Conservation (phyloP, 2,329 filamentous ascomycete genomes). For the Pseudogymnoascus sp. region DNA sequence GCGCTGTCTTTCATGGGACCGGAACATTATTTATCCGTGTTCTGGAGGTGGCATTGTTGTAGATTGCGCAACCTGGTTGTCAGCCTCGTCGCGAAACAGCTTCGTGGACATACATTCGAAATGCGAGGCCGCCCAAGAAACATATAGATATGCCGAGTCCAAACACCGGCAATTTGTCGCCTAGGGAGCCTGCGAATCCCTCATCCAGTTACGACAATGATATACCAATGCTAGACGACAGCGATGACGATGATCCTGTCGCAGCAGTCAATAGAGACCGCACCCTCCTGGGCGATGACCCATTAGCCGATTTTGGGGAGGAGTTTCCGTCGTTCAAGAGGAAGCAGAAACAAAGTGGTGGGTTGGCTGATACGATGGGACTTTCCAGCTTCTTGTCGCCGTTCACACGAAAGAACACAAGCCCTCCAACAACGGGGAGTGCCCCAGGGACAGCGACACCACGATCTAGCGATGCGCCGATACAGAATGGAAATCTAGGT, state of each 20-base stretch:
- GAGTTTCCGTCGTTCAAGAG: constrained; percentile 65
- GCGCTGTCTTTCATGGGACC: not conserved
- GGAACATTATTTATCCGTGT: constrained; percentile 1
- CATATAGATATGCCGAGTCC: constrained; percentile 28
- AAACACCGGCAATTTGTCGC: constrained; percentile 21
- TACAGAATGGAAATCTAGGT: constrained; percentile 17
- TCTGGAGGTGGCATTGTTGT: not conserved
- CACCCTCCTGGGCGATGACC: constrained; percentile 47
- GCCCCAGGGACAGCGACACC: constrained; percentile 23
- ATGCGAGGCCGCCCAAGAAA: constrained; percentile 8
- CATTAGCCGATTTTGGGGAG: constrained; percentile 42
- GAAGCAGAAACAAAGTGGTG: constrained; percentile 42
- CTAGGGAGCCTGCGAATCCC: constrained; percentile 18
- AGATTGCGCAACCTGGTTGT: constrained; percentile 9
- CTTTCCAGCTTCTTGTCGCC: constrained; percentile 23
- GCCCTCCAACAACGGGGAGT: constrained; percentile 20
- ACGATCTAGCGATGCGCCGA: constrained; percentile 13
- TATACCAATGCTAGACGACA: constrained; percentile 30
- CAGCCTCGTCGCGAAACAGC: not conserved
- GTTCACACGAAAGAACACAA: constrained; percentile 19
- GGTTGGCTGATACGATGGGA: not conserved
- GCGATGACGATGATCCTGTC: constrained; percentile 33
- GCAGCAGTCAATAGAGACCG: constrained; percentile 23
- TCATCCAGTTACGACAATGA: constrained; percentile 18
- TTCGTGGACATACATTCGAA: not conserved